Evolutionary conservation across 176 grass and related monocot species (phyloP), one percentile per base, ranked within the genome.

Genomic region (Hordeum marinum): DNA sequence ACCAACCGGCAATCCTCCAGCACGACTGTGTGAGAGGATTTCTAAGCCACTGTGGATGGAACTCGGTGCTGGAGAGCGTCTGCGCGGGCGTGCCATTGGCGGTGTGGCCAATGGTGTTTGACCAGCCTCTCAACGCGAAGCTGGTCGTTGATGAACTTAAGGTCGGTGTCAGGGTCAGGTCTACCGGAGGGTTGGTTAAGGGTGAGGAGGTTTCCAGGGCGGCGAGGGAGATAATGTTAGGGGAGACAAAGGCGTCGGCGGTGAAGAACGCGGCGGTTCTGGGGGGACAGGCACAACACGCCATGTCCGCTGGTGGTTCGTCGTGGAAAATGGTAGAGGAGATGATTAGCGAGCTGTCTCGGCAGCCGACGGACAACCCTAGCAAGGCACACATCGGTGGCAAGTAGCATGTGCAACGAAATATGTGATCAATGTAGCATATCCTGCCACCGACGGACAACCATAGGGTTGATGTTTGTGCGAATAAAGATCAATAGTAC

Each of bases 61-160:
- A 84, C 81, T 54, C 86, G 5, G 67, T 9, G 31, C 8, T 79
- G 8, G 86, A 88, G 81, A 72, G 75, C 52, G 7, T 83, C 3
- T 6, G 23, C 40, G 65, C 80, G 55, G 86, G 74, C n/a, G 86
- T 88, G 65, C 86, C 86, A 4, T 26, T 83, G 41, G 86, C 86
- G 2, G 75, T 7, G 55, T 88, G 86, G 80, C 65, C 86, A 2
- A 88, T 84, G 65, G 6, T 24, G 10, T 34, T 35, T 9, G 86
- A 88, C 41, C 86, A 88, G 24, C 86, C 80, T 18, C 0, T 79
- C 11, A 88, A 88, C 18, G 66, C 65, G 0, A 79, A 72, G 65
- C 0, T 83, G 7, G 65, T 20, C 5, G 80, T 42, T 41, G 55
- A 83, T 2, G 80, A 83, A 35, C 80, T 88, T 4, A 2, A 29